These are phyloP conservation scores for Silene conica DNA, from an alignment of 148 eudicot genomes.

Conservation along the genomic window DNA sequence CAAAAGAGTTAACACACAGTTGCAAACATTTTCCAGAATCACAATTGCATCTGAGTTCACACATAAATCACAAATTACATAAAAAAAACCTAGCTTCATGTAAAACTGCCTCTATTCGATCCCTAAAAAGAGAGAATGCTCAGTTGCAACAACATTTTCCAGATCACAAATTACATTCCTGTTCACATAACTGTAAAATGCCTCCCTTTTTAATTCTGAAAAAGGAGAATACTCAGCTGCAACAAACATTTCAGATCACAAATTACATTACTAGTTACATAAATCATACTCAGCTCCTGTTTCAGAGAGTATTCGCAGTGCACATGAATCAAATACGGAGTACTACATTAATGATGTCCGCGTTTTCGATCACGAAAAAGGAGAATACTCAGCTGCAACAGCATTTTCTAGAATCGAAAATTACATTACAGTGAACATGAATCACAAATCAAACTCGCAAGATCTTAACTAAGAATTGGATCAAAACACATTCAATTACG, in stretches of 20 bases:
- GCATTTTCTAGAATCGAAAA: not conserved
- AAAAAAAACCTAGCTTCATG: constrained; percentile 90
- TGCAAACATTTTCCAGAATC: no score
- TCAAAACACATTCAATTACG: not conserved
- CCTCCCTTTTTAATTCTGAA: no score
- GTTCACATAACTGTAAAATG: not conserved
- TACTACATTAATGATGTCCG: no score
- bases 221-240: no score
- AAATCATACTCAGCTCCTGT: no score
- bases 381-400: not conserved
- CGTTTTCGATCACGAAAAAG: no score
- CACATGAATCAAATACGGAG: constrained; percentile 4
- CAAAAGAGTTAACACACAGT: no score
- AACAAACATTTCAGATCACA: no score
- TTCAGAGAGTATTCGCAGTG: constrained; percentile 51
- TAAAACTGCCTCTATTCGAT: constrained; percentile 91
- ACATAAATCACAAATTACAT: no score
- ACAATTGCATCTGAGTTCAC: no score
- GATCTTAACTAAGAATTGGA: constrained; percentile 26
- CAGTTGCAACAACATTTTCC: constrained; percentile 37
- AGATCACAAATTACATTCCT: constrained; percentile 14
- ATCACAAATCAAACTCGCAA: not conserved
- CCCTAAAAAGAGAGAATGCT: constrained; percentile 82
- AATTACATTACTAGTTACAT: no score
- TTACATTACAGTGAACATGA: not conserved